Percentiles rank a stretch among this genome's conserved stretches.
Conservation (phyloP, 257 asterid species). For the Solanum corneliomulleri region DNA sequence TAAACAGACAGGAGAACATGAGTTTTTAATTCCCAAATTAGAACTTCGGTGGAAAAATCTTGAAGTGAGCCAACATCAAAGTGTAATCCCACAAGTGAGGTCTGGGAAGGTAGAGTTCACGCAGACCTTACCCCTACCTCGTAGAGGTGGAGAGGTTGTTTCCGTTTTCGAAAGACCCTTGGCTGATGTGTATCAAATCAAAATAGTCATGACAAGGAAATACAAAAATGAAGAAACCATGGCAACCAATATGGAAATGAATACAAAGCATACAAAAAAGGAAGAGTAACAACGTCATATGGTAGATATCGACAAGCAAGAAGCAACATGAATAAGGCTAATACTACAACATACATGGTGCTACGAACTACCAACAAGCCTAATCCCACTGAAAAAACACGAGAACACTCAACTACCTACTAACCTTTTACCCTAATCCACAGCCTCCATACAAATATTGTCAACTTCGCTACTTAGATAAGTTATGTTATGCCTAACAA, state of each 20-base stretch:
- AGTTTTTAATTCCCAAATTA: background rate
- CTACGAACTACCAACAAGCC: background rate
- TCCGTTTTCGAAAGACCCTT: background rate
- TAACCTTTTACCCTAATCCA: background rate
- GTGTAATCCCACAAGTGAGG: background rate
- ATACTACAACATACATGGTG: background rate
- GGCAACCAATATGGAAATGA: background rate
- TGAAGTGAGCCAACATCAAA: background rate
- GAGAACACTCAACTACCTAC: background rate
- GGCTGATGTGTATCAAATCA: background rate
- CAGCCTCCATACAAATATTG: background rate
- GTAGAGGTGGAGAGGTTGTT: background rate
- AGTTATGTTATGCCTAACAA: background rate
- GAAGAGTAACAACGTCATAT: background rate
- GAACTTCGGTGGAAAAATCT: background rate
- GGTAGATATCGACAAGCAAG: background rate
- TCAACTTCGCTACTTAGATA: background rate
- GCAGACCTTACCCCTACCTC: background rate
- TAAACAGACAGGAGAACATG: background rate
- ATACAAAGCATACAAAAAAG: background rate
- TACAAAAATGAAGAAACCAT: background rate
- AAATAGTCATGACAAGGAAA: background rate
- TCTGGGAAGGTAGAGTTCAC: background rate
- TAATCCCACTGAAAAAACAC: background rate
- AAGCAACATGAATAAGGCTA: background rate